Evolutionary conservation across 306 rosid species (phyloP).

Genomic region (Rosa rugosa): DNA sequence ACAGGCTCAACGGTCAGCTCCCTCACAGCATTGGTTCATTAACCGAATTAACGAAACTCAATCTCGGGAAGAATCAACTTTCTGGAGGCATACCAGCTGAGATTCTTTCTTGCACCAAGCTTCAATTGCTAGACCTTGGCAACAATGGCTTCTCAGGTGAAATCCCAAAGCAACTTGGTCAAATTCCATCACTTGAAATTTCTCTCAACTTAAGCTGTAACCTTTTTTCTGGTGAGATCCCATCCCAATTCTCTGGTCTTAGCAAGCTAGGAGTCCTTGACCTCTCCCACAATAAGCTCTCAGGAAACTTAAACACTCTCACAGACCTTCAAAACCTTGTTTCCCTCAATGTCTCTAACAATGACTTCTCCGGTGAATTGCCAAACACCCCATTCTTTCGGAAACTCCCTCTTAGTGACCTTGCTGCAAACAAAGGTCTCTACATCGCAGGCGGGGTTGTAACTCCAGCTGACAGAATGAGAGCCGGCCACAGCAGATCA

Average conservation of each 20-base stretch:
- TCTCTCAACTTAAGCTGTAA: slow-evolving; percentile 82
- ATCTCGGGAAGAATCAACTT: slow-evolving; percentile 59
- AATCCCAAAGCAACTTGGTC: slow-evolving; percentile 72
- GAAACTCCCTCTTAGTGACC: slow-evolving; percentile 63
- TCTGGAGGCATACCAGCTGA: slow-evolving; percentile 75
- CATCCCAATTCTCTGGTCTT: slow-evolving; percentile 62
- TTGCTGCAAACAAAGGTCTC: slow-evolving; percentile 69
- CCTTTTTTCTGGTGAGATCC: slow-evolving; percentile 78
- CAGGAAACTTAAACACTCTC: slow-evolving; percentile 56
- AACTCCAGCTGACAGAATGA: slow-evolving; percentile 33
- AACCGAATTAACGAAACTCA: slow-evolving; percentile 72
- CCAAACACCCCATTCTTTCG: slow-evolving; percentile 72
- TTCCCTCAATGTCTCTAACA: slow-evolving; percentile 73
- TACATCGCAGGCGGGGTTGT: slow-evolving; percentile 40
- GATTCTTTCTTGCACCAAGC: slow-evolving; percentile 66
- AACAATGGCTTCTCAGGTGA: slow-evolving; percentile 75
- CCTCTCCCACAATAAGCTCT: slow-evolving; percentile 76
- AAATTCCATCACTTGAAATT: slow-evolving; percentile 71
- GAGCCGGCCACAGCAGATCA: slow-evolving; percentile 32
- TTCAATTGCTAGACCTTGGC: slow-evolving; percentile 77
- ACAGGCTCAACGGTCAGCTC: slow-evolving; percentile 63
- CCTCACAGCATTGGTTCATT: slow-evolving; percentile 54
- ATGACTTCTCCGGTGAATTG: slow-evolving; percentile 69
- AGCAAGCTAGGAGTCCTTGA: slow-evolving; percentile 70
- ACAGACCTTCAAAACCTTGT: slow-evolving; percentile 63